Conservation (phyloP, 73 alveolate genomes). For the Paraurostyla sp. region DNA sequence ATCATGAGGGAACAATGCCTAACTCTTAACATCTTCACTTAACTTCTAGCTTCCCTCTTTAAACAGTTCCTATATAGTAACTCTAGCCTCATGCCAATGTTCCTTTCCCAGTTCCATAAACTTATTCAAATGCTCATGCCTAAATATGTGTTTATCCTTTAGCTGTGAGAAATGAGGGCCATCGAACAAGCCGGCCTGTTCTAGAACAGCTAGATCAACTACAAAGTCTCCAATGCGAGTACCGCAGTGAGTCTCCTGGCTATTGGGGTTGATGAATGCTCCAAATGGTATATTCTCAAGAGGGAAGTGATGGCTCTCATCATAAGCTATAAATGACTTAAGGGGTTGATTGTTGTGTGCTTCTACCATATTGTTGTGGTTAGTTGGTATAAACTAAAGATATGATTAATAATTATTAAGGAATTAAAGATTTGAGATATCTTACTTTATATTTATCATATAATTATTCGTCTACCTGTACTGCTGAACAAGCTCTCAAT, state of each 20-base stretch:
- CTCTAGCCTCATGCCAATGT: slow-evolving; percentile 78
- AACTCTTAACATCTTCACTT: background rate
- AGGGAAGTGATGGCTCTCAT: slow-evolving; percentile 82
- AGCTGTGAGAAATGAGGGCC: slow-evolving; percentile 55
- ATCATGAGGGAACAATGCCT: slow-evolving; percentile 37
- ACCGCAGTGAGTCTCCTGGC: slow-evolving; percentile 62
- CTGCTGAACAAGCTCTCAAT: too few relatives aligned
- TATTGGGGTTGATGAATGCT: slow-evolving; percentile 59
- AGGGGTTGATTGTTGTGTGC: background rate
- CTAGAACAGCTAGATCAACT: slow-evolving; percentile 83
- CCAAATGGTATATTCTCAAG: slow-evolving; percentile 87
- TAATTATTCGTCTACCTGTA: too few relatives aligned
- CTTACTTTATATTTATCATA: too few relatives aligned
- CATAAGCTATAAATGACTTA: slow-evolving; percentile 62
- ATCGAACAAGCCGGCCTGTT: slow-evolving; percentile 68
- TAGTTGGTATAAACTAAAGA: background rate
- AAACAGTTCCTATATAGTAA: slow-evolving; percentile 55
- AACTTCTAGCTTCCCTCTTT: slow-evolving; percentile 10
- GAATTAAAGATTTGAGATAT: slow-evolving; percentile 59
- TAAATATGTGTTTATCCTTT: slow-evolving; percentile 52
- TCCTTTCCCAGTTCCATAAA: slow-evolving; percentile 73
- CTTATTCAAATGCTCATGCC: slow-evolving; percentile 57
- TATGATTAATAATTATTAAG: slow-evolving; percentile 44
- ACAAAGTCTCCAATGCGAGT: slow-evolving; percentile 84
- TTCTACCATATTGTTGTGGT: background rate